Conservation (phyloP, 2,329 filamentous ascomycete genomes). For the Fusarium papillatum region DNA sequence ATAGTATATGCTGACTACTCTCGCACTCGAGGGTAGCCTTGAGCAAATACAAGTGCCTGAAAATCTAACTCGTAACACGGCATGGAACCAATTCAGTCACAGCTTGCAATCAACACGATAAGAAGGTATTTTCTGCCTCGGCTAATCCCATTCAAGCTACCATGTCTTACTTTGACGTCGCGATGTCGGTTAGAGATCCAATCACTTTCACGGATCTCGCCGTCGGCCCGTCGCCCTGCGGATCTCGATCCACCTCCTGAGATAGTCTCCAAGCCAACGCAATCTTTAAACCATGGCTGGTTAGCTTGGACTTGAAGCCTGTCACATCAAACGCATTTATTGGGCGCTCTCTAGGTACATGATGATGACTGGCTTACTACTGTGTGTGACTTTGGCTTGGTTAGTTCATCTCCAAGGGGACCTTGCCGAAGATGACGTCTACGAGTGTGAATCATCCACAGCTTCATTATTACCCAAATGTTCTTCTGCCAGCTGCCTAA, state of each 20-base stretch:
- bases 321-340: background rate
- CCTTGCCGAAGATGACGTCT: background rate
- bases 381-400: background rate
- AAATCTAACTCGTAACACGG: background rate
- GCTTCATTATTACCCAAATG: too few relatives aligned
- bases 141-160: background rate
- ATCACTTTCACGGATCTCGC: background rate
- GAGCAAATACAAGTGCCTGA: too few relatives aligned
- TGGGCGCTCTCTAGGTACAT: background rate
- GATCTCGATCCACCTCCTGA: background rate
- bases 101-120: background rate
- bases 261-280: background rate
- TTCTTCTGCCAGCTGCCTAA: too few relatives aligned
- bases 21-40: too few relatives aligned
- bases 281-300: background rate
- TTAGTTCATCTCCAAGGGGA: background rate
- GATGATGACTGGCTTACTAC: background rate
- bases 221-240: background rate
- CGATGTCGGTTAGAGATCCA: background rate
- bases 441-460: background rate
- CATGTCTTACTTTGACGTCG: background rate
- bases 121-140: constrained; percentile 40
- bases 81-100: background rate
- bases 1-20: too few relatives aligned
- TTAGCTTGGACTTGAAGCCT: background rate